Evolutionary conservation across 2,329 filamentous ascomycete genomes (phyloP).

Genomic region (Colletotrichum tropicale): DNA sequence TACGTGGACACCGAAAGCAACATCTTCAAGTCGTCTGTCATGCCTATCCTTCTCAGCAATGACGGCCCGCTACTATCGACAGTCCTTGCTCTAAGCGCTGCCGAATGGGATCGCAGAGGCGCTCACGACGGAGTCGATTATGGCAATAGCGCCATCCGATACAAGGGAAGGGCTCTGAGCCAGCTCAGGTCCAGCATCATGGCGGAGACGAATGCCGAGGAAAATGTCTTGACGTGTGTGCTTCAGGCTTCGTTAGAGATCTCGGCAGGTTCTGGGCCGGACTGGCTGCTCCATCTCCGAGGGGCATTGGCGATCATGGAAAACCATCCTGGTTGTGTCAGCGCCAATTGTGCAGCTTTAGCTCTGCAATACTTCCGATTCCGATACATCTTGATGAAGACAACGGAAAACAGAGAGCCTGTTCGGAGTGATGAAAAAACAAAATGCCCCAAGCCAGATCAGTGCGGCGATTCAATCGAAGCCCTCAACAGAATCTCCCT

Average conservation of each 20-base stretch:
- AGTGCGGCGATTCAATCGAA: not conserved
- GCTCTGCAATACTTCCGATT: conserved; percentile 1
- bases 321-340: not conserved
- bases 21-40: not conserved
- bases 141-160: not conserved
- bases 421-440: not conserved
- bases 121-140: not conserved
- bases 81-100: not conserved
- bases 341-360: not conserved
- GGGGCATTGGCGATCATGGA: not conserved
- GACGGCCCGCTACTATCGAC: not conserved
- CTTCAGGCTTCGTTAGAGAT: conserved; percentile 2
- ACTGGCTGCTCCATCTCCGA: not conserved
- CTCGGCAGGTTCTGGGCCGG: not conserved
- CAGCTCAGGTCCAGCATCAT: not conserved
- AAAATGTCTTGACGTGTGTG: not conserved
- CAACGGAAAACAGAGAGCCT: not conserved
- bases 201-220: not conserved
- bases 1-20: not conserved
- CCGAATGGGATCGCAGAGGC: not conserved
- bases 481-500: not conserved
- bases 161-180: not conserved
- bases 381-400: not conserved
- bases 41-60: not conserved
- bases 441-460: no score